A percentile compares a stretch with the other conserved stretches of the same genome.
phyloP scores from a whole-genome alignment of 176 grass and related monocot species.

The Rhipidocladum racemiflorum region DNA sequence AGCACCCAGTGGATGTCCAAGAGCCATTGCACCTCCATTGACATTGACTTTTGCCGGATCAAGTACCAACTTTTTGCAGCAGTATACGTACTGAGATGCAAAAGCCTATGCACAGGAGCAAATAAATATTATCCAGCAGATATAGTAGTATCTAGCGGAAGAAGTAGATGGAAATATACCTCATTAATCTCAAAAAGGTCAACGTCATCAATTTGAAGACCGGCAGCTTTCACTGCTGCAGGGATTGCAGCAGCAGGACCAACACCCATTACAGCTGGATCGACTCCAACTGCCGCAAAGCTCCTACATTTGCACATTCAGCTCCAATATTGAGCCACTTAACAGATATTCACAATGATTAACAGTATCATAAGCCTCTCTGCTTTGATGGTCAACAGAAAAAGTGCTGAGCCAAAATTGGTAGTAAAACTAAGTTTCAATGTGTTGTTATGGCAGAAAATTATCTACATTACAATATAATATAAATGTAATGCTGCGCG shows the following conservation, averaged over 20 bases:
- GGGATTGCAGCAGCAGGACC: slow-evolving; percentile 97
- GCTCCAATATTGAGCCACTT: not conserved
- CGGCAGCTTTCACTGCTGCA: slow-evolving; percentile 80
- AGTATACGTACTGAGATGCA: slow-evolving; percentile 92
- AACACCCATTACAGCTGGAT: slow-evolving; percentile 97
- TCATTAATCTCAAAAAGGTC: slow-evolving; percentile 97
- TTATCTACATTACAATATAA: not conserved
- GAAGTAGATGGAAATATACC: slow-evolving; percentile 43
- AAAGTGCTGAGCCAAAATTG: not conserved
- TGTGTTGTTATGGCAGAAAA: not conserved
- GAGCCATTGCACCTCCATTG: slow-evolving; percentile 90
- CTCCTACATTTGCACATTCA: slow-evolving; percentile 61
- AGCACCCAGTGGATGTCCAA: slow-evolving; percentile 91
- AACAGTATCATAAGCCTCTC: not conserved
- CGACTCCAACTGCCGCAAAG: slow-evolving; percentile 88
- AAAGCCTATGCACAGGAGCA: slow-evolving; percentile 60
- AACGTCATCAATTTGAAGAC: slow-evolving; percentile 68
- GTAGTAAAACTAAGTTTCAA: not conserved
- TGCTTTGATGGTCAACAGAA: slow-evolving; percentile 1
- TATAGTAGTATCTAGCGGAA: slow-evolving; percentile 1
- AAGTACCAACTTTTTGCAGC: slow-evolving; percentile 78
- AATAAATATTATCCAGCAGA: not conserved
- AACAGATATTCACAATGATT: slow-evolving; percentile 1
- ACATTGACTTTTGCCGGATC: slow-evolving; percentile 88
- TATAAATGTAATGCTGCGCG: not conserved